Conservation (phyloP, 2,329 filamentous ascomycete genomes). For the Penicillium sp. region DNA sequence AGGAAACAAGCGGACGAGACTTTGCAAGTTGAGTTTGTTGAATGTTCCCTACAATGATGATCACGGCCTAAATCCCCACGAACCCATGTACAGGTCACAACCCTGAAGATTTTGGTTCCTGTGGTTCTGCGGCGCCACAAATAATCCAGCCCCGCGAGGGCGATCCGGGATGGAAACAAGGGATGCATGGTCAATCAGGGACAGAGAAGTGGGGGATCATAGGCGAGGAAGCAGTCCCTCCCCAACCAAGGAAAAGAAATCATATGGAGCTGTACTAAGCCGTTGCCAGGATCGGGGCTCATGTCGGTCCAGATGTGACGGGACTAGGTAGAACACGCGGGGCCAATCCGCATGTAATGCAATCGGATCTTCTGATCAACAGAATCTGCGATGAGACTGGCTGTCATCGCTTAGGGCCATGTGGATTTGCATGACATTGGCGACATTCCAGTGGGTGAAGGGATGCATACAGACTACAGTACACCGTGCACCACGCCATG, state of each 20-base stretch:
- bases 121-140: background rate
- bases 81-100: constrained; percentile 18
- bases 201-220: background rate
- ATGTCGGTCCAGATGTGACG: background rate
- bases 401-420: constrained; percentile 4
- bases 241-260: background rate
- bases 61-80: constrained; percentile 3
- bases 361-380: background rate
- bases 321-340: background rate
- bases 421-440: constrained; percentile 6
- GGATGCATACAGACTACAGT: constrained; percentile 9
- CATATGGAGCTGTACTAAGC: background rate
- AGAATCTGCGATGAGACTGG: background rate
- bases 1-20: background rate
- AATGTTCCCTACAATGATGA: constrained; percentile 1
- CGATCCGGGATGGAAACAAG: constrained; percentile 16
- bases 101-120: background rate
- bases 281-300: background rate
- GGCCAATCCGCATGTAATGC: background rate
- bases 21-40: background rate
- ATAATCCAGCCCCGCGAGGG: background rate
- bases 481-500: constrained; percentile 16
- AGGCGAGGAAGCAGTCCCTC: background rate
- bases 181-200: constrained; percentile 7
- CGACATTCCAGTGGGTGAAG: constrained; percentile 9